A percentile compares a stretch with the other conserved stretches of the same genome.
phyloP scores from a whole-genome alignment of 192 early-diverging fungal species.

The Entophlyctis luteolus region DNA sequence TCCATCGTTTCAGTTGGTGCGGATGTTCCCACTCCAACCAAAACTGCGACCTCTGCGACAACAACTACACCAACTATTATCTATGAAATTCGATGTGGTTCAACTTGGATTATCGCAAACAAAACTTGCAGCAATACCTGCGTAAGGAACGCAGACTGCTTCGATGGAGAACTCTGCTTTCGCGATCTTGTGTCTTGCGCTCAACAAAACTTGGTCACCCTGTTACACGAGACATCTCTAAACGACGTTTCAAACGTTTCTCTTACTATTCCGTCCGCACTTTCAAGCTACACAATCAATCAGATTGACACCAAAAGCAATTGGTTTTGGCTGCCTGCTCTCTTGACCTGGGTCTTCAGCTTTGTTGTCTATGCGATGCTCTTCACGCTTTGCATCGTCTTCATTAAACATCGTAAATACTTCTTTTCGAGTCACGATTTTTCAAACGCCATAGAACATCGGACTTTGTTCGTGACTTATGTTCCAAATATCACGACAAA shows the following conservation, averaged over 20 bases:
- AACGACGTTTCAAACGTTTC: too few relatives aligned
- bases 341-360: slow-evolving; percentile 10
- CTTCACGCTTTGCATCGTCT: not conserved
- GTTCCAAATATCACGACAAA: slow-evolving; percentile 11
- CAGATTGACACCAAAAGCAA: slow-evolving; percentile 10
- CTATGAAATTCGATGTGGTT: slow-evolving; percentile 5
- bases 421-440: slow-evolving; percentile 11
- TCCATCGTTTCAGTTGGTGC: not conserved
- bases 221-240: too few relatives aligned
- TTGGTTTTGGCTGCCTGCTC: slow-evolving; percentile 10
- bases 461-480: slow-evolving; percentile 3
- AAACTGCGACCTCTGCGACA: not conserved
- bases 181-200: not conserved
- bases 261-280: not conserved
- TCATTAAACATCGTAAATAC: not conserved
- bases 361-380: not conserved
- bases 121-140: not conserved
- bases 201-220: too few relatives aligned
- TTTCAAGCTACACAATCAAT: not conserved
- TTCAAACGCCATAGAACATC: not conserved
- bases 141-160: not conserved
- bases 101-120: not conserved
- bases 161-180: not conserved
- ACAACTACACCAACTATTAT: not conserved
- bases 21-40: not conserved